Percentiles rank a stretch among this genome's conserved stretches.
Evolutionary conservation across 1,284 basidiomycete species (phyloP).

Genomic region (Ustilago cynodontis): DNA sequence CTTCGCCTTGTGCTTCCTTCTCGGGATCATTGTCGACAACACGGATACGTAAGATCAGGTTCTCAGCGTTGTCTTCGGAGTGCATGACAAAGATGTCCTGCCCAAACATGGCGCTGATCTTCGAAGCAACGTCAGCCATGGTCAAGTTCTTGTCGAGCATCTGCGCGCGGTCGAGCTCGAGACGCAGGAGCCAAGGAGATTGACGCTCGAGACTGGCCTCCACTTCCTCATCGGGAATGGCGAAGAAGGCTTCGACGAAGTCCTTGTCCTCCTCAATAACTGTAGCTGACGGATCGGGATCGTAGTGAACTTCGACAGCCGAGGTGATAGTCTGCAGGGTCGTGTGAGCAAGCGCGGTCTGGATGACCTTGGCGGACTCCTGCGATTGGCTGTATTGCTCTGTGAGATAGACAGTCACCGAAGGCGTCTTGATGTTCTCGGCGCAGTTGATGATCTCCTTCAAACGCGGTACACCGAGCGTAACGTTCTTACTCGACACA

Average conservation of each 20-base stretch:
- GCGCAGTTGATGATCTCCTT: conserved; percentile 99
- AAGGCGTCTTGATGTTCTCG: conserved; percentile 97
- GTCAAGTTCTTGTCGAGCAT: conserved; percentile 97
- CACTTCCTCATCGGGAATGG: conserved; percentile 96
- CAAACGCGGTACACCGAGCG: conserved; percentile 96
- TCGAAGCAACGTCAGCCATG: conserved; percentile 94
- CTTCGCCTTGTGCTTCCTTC: conserved; percentile 92
- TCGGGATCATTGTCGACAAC: conserved; percentile 85
- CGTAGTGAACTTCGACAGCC: conserved; percentile 97
- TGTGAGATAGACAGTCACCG: conserved; percentile 83
- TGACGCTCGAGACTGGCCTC: conserved; percentile 89
- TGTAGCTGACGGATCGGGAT: conserved; percentile 90
- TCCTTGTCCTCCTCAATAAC: conserved; percentile 95
- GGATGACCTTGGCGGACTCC: conserved; percentile 82
- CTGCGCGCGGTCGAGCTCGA: conserved; percentile 95
- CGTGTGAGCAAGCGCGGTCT: conserved; percentile 93
- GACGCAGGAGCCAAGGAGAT: conserved; percentile 96
- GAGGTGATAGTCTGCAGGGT: conserved; percentile 94
- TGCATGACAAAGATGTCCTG: conserved; percentile 97
- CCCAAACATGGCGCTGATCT: conserved; percentile 94
- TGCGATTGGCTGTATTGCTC: conserved; percentile 70
- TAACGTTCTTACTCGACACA: conserved; percentile 98
- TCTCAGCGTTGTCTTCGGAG: conserved; percentile 98
- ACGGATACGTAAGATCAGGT: conserved; percentile 96
- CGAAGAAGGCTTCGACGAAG: conserved; percentile 99